Percentiles rank a stretch among this genome's conserved stretches.
These are phyloP conservation scores for Fusarium sp. DNA, from an alignment of 2,329 filamentous ascomycete genomes.

Conservation along the genomic window DNA sequence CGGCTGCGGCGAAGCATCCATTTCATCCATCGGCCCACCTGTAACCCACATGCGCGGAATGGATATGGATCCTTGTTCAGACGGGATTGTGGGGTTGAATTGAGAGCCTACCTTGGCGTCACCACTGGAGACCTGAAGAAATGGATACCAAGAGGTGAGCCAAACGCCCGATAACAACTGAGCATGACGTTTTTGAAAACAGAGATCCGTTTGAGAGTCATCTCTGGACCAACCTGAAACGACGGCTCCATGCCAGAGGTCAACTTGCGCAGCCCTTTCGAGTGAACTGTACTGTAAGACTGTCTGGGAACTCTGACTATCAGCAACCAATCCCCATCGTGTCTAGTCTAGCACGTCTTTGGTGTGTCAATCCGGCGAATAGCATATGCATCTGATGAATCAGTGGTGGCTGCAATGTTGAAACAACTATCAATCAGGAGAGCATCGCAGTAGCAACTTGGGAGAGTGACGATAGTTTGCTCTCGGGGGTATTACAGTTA, in stretches of 20 bases:
- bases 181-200: not conserved
- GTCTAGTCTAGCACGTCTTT: not conserved
- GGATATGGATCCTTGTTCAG: not conserved
- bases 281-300: not conserved
- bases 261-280: not conserved
- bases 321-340: not conserved
- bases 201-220: not conserved
- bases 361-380: not conserved
- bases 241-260: not conserved
- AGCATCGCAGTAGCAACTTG: not conserved
- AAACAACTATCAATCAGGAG: not conserved
- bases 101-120: not conserved
- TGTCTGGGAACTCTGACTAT: not conserved
- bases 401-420: not conserved
- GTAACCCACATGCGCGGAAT: not conserved
- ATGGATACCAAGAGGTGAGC: not conserved
- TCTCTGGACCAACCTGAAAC: not conserved
- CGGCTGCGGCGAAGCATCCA: conserved; percentile 17
- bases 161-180: not conserved
- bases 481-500: not conserved
- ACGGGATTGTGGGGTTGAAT: not conserved
- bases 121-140: not conserved
- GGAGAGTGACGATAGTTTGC: not conserved
- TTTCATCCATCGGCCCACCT: not conserved
- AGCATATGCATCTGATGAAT: not conserved